Evolutionary conservation across 495 filamentous ascomycete genomes (phyloP).

Genomic region (Staphylotrichum tortipilum): DNA sequence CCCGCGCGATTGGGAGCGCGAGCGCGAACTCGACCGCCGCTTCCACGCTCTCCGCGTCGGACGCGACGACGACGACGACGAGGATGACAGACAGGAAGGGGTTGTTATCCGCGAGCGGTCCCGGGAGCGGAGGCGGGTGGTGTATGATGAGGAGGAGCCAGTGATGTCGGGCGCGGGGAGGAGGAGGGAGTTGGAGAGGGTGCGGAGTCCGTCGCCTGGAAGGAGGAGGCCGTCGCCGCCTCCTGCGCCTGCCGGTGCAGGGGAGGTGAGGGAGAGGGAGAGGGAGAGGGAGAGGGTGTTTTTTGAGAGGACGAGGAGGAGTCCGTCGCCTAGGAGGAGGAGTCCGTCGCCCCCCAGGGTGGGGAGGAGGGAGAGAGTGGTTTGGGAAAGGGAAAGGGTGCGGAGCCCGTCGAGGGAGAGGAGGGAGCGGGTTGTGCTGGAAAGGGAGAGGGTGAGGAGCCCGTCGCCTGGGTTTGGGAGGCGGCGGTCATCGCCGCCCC

Average conservation of each 20-base stretch:
- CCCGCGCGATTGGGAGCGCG: background rate
- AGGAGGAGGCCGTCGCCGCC: too few relatives aligned
- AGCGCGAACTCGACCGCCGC: background rate
- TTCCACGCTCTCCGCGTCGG: too few relatives aligned
- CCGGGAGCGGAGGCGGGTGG: background rate
- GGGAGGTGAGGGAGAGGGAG: too few relatives aligned
- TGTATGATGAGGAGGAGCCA: constrained; percentile 25
- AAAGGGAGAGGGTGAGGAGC: too few relatives aligned
- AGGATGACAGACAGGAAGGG: background rate
- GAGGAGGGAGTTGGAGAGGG: background rate
- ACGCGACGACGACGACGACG: background rate
- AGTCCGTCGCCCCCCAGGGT: too few relatives aligned
- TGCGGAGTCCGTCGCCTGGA: too few relatives aligned
- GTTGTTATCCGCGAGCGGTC: background rate
- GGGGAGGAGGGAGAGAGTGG: too few relatives aligned
- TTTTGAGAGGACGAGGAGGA: constrained; percentile 4
- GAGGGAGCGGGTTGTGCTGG: too few relatives aligned
- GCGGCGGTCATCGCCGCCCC: constrained; percentile 16
- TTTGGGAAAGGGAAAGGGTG: too few relatives aligned
- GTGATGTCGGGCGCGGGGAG: background rate
- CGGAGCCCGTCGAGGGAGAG: too few relatives aligned
- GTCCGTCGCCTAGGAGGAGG: too few relatives aligned
- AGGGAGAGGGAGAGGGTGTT: background rate
- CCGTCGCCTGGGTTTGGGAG: background rate
- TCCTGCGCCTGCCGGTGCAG: too few relatives aligned